Percentiles rank a stretch among this genome's conserved stretches.
Conservation (phyloP, 164 flowering plant genomes). For the Warburgia ugandensis region DNA sequence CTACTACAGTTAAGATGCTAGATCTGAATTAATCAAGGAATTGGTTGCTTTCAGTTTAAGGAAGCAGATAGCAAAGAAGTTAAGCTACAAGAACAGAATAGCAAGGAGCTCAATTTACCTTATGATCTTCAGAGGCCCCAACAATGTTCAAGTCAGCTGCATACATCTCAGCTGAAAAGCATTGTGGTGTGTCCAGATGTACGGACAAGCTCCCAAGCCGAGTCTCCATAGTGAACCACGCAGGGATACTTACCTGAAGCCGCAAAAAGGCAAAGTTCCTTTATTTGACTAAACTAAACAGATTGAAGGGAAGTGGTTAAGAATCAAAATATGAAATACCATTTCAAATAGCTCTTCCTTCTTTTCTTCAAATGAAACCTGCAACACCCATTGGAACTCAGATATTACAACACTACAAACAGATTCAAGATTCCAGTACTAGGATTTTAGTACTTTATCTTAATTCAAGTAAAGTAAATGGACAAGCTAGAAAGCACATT, state of each 20-base stretch:
- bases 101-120: conserved; percentile 39
- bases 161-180: conserved; percentile 98
- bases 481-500: no score
- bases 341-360: conserved; percentile 91
- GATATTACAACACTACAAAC: background rate
- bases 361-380: conserved; percentile 92
- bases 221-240: conserved; percentile 93
- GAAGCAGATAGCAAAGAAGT: no score
- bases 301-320: background rate
- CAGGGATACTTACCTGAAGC: conserved; percentile 91
- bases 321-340: conserved; percentile 33
- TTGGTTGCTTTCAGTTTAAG: no score
- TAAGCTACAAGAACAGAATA: no score
- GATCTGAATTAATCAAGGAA: no score
- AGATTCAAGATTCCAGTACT: background rate
- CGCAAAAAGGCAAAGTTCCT: background rate
- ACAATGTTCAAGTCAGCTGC: conserved; percentile 74
- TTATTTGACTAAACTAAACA: background rate
- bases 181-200: conserved; percentile 98
- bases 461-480: background rate
- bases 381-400: conserved; percentile 5
- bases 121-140: conserved; percentile 91
- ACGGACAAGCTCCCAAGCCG: conserved; percentile 90
- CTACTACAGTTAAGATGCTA: no score
- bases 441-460: background rate